Percentiles rank a stretch among this genome's conserved stretches.
phyloP scores from a whole-genome alignment of 257 asterid species.

The Fraxinus quadrangulata region DNA sequence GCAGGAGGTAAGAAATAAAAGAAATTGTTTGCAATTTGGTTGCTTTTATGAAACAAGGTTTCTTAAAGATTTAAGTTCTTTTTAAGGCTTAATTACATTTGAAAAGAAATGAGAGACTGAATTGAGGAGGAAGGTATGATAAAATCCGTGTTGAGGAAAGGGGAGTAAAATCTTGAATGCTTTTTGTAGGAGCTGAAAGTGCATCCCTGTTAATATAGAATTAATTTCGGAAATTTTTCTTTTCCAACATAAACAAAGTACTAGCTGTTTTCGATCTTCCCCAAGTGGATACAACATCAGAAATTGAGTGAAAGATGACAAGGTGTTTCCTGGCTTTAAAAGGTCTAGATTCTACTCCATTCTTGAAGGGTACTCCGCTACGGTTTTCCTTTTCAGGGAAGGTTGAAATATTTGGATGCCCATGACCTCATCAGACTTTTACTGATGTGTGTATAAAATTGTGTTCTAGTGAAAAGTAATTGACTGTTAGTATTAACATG shows the following conservation, averaged over 20 bases:
- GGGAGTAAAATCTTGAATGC: neutral
- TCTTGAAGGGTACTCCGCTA: neutral
- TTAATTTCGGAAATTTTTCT: neutral
- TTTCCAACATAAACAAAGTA: neutral
- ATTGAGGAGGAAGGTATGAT: neutral
- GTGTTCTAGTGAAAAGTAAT: too few species aligned
- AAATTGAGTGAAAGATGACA: neutral
- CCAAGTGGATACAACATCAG: neutral
- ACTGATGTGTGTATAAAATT: too few species aligned
- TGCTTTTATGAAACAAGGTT: neutral
- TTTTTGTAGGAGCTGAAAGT: neutral
- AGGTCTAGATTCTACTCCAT: neutral
- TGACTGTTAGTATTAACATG: too few species aligned
- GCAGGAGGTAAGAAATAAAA: conserved; percentile 63
- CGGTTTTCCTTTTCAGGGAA: neutral
- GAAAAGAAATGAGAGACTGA: neutral
- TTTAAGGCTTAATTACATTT: neutral
- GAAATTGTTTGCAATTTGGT: neutral
- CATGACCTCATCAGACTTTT: too few species aligned
- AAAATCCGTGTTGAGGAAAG: neutral
- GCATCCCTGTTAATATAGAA: neutral
- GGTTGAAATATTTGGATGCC: neutral
- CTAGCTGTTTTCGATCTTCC: neutral
- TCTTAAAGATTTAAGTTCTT: conserved; percentile 8
- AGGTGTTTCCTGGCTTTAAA: neutral